These are phyloP conservation scores for Leucaena leucocephala DNA, from an alignment of 306 rosid species.

Conservation along the genomic window DNA sequence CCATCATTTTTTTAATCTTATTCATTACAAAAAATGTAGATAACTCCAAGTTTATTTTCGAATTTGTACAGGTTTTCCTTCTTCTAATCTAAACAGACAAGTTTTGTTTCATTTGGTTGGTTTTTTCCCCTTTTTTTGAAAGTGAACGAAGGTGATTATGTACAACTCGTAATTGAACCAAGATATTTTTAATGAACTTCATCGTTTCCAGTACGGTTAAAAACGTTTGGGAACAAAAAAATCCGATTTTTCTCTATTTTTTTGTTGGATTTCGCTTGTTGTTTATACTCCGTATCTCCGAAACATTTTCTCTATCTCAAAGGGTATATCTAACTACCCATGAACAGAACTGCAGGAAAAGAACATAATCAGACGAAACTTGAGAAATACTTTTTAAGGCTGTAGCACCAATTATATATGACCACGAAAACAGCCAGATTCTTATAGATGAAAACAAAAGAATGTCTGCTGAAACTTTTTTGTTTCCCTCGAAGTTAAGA, in stretches of 20 bases:
- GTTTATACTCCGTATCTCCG: not conserved
- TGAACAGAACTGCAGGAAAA: not conserved
- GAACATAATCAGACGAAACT: not conserved
- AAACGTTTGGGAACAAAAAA: too few relatives aligned
- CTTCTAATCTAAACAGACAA: not conserved
- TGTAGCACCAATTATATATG: not conserved
- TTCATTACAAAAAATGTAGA: too few relatives aligned
- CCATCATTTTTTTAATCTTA: too few relatives aligned
- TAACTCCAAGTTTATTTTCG: not conserved
- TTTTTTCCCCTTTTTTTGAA: not conserved
- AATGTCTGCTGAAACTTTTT: not conserved
- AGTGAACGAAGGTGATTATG: not conserved
- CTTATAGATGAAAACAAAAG: slow-evolving; percentile 21
- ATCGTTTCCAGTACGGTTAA: too few relatives aligned
- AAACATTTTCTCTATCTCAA: not conserved
- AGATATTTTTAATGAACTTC: not conserved
- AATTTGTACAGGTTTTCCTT: not conserved
- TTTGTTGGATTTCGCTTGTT: not conserved
- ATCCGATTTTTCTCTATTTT: not conserved
- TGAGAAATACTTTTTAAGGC: not conserved
- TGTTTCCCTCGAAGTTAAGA: not conserved
- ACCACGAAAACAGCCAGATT: too few relatives aligned
- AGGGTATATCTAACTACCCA: not conserved
- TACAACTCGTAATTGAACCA: too few relatives aligned
- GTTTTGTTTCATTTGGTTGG: too few relatives aligned